phyloP scores from a whole-genome alignment of 352 stramenopile genomes.

The Phytophthora fragariaefolia region DNA sequence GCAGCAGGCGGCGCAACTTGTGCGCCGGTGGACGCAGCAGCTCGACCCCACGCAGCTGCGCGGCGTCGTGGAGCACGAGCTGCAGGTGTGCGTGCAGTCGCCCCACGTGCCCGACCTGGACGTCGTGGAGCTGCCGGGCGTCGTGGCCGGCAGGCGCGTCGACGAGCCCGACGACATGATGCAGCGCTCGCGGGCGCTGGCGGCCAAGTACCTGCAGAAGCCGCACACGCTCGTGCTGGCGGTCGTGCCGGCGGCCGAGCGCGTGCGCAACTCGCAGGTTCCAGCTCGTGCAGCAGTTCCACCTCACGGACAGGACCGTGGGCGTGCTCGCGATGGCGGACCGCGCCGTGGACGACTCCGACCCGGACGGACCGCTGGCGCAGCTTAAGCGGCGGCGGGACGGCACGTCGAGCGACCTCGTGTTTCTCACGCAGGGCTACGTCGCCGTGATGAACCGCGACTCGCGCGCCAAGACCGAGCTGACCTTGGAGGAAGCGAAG shows the following conservation, averaged over 20 bases:
- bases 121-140: slow-evolving; percentile 51
- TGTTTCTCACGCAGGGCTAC: slow-evolving; percentile 48
- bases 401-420: slow-evolving; percentile 35
- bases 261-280: slow-evolving; percentile 53
- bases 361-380: slow-evolving; percentile 32
- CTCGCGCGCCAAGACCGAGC: slow-evolving; percentile 19
- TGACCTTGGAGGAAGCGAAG: slow-evolving; percentile 33
- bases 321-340: slow-evolving; percentile 58
- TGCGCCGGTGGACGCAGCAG: slow-evolving; percentile 41
- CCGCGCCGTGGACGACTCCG: slow-evolving; percentile 30
- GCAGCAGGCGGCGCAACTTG: slow-evolving; percentile 25
- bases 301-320: slow-evolving; percentile 42
- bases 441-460: slow-evolving; percentile 51
- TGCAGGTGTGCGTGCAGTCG: slow-evolving; percentile 49
- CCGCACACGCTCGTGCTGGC: slow-evolving; percentile 51
- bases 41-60: slow-evolving; percentile 9
- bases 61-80: slow-evolving; percentile 46
- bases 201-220: slow-evolving; percentile 43
- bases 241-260: slow-evolving; percentile 43
- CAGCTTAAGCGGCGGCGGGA: slow-evolving; percentile 38
- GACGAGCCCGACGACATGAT: slow-evolving; percentile 53
- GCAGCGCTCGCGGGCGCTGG: slow-evolving; percentile 41
- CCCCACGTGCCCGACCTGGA: slow-evolving; percentile 48
- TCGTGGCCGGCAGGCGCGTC: slow-evolving; percentile 37
- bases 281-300: slow-evolving; percentile 50